These are phyloP conservation scores for Anisodus acutangulus DNA, from an alignment of 257 asterid species.

Conservation along the genomic window DNA sequence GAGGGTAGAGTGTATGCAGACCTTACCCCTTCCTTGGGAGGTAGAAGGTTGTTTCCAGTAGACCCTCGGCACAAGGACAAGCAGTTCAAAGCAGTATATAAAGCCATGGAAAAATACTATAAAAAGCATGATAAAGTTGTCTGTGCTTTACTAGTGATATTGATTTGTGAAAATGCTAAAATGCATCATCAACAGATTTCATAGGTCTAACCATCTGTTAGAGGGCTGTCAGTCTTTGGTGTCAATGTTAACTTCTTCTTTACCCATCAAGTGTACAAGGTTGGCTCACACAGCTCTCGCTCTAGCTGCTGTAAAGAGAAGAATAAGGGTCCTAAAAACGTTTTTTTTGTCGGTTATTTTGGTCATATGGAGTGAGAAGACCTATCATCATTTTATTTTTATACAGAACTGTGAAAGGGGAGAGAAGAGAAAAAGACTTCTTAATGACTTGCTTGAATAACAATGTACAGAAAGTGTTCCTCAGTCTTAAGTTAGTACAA, in stretches of 20 bases:
- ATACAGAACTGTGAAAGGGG: not conserved
- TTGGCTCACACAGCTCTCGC: not conserved
- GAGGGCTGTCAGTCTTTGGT: not conserved
- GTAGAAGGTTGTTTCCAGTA: no score
- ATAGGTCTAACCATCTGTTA: not conserved
- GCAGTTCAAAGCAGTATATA: no score
- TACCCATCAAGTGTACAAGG: conserved; percentile 18
- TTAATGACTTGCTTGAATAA: conserved; percentile 11
- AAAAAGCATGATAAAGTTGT: no score
- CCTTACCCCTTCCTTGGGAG: no score
- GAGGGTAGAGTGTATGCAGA: no score
- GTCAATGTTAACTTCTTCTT: not conserved
- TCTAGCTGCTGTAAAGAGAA: not conserved
- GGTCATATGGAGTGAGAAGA: not conserved
- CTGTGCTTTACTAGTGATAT: not conserved
- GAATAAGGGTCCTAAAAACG: conserved; percentile 3
- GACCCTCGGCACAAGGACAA: no score
- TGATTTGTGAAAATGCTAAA: not conserved
- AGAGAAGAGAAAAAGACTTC: conserved; percentile 2
- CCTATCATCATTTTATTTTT: not conserved
- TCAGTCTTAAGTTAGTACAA: conserved; percentile 7
- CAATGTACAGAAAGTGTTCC: conserved; percentile 14
- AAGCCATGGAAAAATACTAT: no score
- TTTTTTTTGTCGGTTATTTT: conserved; percentile 14
- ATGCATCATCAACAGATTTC: not conserved